Conservation (phyloP, 2,329 filamentous ascomycete species). For the Talaromyces sp. region DNA sequence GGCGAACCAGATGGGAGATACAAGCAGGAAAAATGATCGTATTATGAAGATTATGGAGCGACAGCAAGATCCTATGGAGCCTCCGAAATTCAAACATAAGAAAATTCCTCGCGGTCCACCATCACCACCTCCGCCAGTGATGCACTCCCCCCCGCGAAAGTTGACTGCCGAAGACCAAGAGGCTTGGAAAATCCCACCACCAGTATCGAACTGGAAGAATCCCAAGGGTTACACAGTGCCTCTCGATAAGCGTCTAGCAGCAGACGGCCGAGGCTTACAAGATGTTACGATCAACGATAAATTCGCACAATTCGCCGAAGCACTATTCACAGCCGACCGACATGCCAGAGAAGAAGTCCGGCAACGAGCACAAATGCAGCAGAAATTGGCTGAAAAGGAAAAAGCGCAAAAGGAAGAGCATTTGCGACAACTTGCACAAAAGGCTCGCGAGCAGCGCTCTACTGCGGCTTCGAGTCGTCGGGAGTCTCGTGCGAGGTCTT, state of each 20-base stretch:
- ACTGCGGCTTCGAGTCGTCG: constrained; percentile 54
- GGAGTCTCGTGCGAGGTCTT: constrained; percentile 47
- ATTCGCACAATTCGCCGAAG: constrained; percentile 93
- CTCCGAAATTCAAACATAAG: constrained; percentile 98
- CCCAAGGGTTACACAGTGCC: constrained; percentile 97
- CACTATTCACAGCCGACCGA: constrained; percentile 87
- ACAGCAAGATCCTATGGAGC: constrained; percentile 92
- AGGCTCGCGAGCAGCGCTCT: constrained; percentile 78
- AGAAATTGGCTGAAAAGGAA: constrained; percentile 93
- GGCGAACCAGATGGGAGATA: constrained; percentile 93
- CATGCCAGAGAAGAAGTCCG: constrained; percentile 95
- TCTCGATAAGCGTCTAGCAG: constrained; percentile 89
- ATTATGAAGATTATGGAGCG: constrained; percentile 98
- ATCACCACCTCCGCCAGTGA: constrained; percentile 86
- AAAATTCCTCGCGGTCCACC: constrained; percentile 93
- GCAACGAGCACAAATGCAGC: constrained; percentile 90
- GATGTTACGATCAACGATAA: constrained; percentile 98
- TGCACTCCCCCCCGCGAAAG: constrained; percentile 93
- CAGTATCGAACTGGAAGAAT: constrained; percentile 99
- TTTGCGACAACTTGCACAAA: constrained; percentile 80
- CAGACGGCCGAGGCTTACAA: constrained; percentile 86
- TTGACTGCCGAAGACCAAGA: constrained; percentile 96
- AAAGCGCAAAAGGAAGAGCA: constrained; percentile 93
- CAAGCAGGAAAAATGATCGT: constrained; percentile 79
- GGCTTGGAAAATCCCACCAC: constrained; percentile 87